phyloP scores from a whole-genome alignment of 2,329 filamentous ascomycete species.

The Fusarium devonianum region DNA sequence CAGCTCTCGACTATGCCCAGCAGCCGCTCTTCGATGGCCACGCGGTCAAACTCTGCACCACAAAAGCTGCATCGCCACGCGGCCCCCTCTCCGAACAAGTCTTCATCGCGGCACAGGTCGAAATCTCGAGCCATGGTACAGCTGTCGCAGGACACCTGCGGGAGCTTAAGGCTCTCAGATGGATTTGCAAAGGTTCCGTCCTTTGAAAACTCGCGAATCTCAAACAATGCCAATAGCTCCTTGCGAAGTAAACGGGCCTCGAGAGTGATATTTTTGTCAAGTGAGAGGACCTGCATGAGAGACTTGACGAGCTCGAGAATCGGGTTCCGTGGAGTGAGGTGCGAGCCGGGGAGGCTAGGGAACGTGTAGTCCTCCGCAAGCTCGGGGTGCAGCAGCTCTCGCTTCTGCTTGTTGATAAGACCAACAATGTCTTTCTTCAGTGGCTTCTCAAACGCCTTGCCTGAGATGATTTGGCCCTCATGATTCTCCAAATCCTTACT shows the following conservation, averaged over 20 bases:
- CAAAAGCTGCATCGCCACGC: conserved; percentile 83
- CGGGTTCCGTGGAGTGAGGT: conserved; percentile 65
- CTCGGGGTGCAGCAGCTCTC: conserved; percentile 88
- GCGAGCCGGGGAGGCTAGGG: conserved; percentile 78
- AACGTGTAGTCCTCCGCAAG: conserved; percentile 88
- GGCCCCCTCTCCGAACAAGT: conserved; percentile 64
- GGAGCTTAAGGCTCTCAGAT: conserved; percentile 73
- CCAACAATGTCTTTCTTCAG: conserved; percentile 86
- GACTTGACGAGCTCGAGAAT: conserved; percentile 90
- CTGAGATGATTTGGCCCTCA: conserved; percentile 71
- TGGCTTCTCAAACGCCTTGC: conserved; percentile 85
- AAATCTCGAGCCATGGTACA: conserved; percentile 90
- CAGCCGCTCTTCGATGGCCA: conserved; percentile 83
- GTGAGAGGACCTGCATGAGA: conserved; percentile 88
- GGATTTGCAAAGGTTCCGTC: conserved; percentile 91
- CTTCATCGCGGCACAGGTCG: conserved; percentile 90
- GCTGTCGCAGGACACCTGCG: conserved; percentile 83
- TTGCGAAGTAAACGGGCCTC: conserved; percentile 89
- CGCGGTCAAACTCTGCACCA: conserved; percentile 75
- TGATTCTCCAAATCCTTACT: conserved; percentile 65
- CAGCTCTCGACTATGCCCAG: conserved; percentile 78
- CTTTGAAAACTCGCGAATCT: conserved; percentile 90
- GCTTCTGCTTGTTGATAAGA: conserved; percentile 85
- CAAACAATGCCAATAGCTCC: conserved; percentile 87
- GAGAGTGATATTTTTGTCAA: conserved; percentile 89